phyloP scores from a whole-genome alignment of 192 early-diverging fungal species.

The Lobosporangium transversale region DNA sequence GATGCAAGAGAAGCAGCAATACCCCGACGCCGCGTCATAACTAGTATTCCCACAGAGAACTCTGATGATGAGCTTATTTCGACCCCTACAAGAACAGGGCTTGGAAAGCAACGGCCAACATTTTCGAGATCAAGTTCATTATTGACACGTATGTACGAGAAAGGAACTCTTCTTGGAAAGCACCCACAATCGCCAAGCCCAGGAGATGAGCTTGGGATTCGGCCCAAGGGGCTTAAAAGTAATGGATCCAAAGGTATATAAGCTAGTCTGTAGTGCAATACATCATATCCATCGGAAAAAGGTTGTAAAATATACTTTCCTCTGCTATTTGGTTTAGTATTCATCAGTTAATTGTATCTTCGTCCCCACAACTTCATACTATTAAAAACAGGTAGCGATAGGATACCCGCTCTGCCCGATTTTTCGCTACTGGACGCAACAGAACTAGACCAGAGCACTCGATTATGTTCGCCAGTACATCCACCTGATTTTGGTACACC shows the following conservation, averaged over 20 bases:
- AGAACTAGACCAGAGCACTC: background rate
- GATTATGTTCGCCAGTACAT: slow-evolving; percentile 19
- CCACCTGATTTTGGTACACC: slow-evolving; percentile 37
- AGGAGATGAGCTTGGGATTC: slow-evolving; percentile 14
- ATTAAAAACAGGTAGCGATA: background rate
- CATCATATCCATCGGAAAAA: too few species aligned
- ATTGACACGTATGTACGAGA: slow-evolving; percentile 27
- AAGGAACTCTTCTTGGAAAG: slow-evolving; percentile 39
- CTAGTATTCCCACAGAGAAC: background rate
- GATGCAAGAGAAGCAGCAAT: slow-evolving; percentile 9
- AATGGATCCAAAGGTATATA: slow-evolving; percentile 1
- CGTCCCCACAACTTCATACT: too few species aligned
- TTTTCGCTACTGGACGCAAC: slow-evolving; percentile 13
- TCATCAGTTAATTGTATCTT: too few species aligned
- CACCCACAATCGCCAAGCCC: slow-evolving; percentile 46
- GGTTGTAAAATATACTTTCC: too few species aligned
- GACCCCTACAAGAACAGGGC: slow-evolving; percentile 17
- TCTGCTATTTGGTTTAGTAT: too few species aligned
- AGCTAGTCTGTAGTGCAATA: background rate
- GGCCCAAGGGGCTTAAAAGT: slow-evolving; percentile 31
- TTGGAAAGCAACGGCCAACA: background rate
- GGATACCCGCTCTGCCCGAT: slow-evolving; percentile 7
- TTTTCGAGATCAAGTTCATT: slow-evolving; percentile 16
- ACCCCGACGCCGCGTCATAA: slow-evolving; percentile 20
- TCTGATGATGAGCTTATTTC: slow-evolving; percentile 26